These are phyloP conservation scores for Gymnopus androsaceus DNA, from an alignment of 1,284 basidiomycete species.

Conservation along the genomic window DNA sequence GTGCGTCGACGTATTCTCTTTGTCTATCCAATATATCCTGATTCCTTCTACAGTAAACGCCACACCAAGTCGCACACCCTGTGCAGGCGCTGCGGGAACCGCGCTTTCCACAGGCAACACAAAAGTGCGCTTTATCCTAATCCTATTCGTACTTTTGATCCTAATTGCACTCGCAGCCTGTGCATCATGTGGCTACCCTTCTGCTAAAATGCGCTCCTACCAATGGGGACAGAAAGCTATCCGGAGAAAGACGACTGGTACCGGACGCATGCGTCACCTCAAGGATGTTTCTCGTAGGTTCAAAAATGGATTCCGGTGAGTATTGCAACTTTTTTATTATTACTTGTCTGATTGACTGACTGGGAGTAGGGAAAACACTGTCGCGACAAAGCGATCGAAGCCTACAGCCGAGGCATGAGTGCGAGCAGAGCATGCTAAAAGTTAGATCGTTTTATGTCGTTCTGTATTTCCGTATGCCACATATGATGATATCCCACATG, in stretches of 20 bases:
- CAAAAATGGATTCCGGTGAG: conserved; percentile 96
- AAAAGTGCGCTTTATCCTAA: conserved; percentile 69
- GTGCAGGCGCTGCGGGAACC: conserved; percentile 91
- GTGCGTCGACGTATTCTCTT: conserved; percentile 46
- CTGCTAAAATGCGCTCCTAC: conserved; percentile 93
- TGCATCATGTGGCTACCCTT: conserved; percentile 94
- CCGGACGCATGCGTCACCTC: conserved; percentile 95
- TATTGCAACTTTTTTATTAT: conserved; percentile 7
- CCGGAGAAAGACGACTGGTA: conserved; percentile 98
- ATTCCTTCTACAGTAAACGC: conserved; percentile 71
- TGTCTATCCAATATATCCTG: conserved; percentile 6
- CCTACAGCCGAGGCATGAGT: conserved; percentile 50
- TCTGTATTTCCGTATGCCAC: too few relatives aligned
- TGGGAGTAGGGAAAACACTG: conserved; percentile 75
- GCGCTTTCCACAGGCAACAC: conserved; percentile 96
- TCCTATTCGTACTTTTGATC: neutral
- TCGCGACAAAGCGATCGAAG: conserved; percentile 63
- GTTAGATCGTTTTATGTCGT: too few relatives aligned
- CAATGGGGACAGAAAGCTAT: conserved; percentile 99
- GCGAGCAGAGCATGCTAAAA: too few relatives aligned
- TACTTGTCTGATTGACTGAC: neutral
- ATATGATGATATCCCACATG: too few relatives aligned
- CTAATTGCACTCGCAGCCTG: conserved; percentile 59
- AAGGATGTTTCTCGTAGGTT: conserved; percentile 90
- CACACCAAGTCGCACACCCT: conserved; percentile 99